Conservation (phyloP, 352 stramenopile genomes). For the Phytophthora sp. region DNA sequence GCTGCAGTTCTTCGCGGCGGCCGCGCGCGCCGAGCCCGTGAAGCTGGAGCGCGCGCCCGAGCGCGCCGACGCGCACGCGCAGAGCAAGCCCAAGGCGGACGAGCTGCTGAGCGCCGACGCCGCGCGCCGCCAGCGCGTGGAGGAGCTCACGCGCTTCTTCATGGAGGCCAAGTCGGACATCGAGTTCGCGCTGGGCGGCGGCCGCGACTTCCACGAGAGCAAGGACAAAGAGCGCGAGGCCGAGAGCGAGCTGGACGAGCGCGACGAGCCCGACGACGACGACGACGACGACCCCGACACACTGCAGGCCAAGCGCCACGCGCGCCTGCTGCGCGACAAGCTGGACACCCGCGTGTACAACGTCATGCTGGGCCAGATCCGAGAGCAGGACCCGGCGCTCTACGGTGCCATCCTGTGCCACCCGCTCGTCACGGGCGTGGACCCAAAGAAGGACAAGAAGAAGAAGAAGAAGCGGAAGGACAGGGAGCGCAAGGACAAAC, state of each 20-base stretch:
- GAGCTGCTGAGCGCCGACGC: constrained; percentile 79
- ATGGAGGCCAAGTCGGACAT: constrained; percentile 92
- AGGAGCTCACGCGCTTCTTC: constrained; percentile 89
- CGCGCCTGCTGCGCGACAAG: constrained; percentile 64
- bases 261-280: constrained; percentile 61
- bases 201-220: constrained; percentile 66
- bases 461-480: constrained; percentile 90
- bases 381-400: constrained; percentile 79
- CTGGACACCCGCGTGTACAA: constrained; percentile 84
- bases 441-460: constrained; percentile 81
- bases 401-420: constrained; percentile 88
- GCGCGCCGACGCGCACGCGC: constrained; percentile 23
- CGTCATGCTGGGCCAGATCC: constrained; percentile 75
- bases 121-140: constrained; percentile 77
- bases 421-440: constrained; percentile 78
- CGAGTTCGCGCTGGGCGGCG: constrained; percentile 82
- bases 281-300: constrained; percentile 63
- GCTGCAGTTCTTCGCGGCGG: constrained; percentile 67
- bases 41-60: constrained; percentile 78
- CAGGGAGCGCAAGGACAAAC: constrained; percentile 77
- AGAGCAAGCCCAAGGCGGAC: constrained; percentile 62
- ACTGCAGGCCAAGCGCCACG: constrained; percentile 53
- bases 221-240: constrained; percentile 77
- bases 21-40: constrained; percentile 65
- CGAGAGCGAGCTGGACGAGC: constrained; percentile 69